phyloP scores from a whole-genome alignment of 2,329 filamentous ascomycete species.

The Colletotrichum liaoningense region DNA sequence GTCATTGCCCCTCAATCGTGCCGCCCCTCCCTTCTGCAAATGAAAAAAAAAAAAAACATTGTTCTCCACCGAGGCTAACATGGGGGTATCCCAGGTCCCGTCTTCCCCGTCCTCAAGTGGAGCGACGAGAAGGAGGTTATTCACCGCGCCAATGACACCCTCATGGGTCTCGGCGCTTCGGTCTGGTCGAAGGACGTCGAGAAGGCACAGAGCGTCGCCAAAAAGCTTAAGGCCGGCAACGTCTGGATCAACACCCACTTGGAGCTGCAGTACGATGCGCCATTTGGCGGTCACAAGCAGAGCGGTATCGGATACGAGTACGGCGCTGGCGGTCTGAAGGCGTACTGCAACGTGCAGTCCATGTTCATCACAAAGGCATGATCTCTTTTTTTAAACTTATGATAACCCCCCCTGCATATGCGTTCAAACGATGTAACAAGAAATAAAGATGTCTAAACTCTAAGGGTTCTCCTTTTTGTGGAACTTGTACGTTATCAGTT shows the following conservation, averaged over 20 bases:
- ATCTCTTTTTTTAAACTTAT: constrained; percentile 1
- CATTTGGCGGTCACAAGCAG: constrained; percentile 57
- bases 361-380: constrained; percentile 27
- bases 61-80: neutral
- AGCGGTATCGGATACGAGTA: constrained; percentile 57
- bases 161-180: constrained; percentile 66
- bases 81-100: constrained; percentile 57
- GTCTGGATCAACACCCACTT: constrained; percentile 72
- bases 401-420: neutral
- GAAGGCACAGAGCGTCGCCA: constrained; percentile 62
- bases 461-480: neutral
- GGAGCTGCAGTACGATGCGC: constrained; percentile 51
- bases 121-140: constrained; percentile 70
- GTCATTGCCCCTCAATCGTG: neutral
- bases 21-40: neutral
- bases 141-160: constrained; percentile 62
- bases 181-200: constrained; percentile 68
- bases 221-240: constrained; percentile 66
- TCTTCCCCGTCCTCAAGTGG: constrained; percentile 73
- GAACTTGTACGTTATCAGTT: neutral
- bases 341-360: constrained; percentile 43
- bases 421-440: constrained; percentile 9
- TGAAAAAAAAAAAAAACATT: neutral
- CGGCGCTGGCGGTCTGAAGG: constrained; percentile 51
- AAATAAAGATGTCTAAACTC: neutral